Evolutionary conservation across 208 protist genomes (phyloP).

Genomic region (Acanthamoeba healyi): DNA sequence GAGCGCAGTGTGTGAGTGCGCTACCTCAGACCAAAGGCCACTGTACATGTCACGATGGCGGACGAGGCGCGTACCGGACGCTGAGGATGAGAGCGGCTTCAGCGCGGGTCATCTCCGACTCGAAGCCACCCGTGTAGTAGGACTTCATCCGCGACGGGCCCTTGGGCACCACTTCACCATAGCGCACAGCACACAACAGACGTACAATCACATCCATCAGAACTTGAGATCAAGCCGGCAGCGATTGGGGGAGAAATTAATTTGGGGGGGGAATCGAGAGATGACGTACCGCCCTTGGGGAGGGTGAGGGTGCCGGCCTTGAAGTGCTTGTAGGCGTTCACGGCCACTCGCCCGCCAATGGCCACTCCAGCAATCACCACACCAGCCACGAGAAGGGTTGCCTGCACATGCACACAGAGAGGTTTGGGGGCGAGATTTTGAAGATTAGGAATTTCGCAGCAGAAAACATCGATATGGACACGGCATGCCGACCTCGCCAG

Average conservation of each 20-base stretch:
- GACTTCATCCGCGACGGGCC: slow-evolving; percentile 41
- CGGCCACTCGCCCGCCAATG: neutral
- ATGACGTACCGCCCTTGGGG: slow-evolving; percentile 42
- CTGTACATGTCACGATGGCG: neutral
- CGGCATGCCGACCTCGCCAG: no score
- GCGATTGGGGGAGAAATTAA: neutral
- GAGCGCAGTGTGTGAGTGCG: no score
- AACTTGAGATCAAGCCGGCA: neutral
- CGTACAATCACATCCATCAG: neutral
- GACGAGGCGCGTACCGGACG: slow-evolving; percentile 35
- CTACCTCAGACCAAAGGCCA: neutral
- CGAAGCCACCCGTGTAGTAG: slow-evolving; percentile 73
- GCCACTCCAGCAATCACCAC: slow-evolving; percentile 31
- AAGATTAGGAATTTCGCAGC: no score
- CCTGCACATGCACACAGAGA: no score
- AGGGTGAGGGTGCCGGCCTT: slow-evolving; percentile 46
- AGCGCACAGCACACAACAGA: neutral
- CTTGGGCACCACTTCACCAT: neutral
- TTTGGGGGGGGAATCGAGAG: neutral
- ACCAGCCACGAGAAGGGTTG: neutral
- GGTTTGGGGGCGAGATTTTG: neutral
- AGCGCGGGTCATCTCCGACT: slow-evolving; percentile 69
- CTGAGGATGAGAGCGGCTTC: slow-evolving; percentile 72
- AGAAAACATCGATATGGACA: no score
- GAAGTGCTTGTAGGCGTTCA: slow-evolving; percentile 39